phyloP scores from a whole-genome alignment of 75 land plant species.

The Picea glauca region DNA sequence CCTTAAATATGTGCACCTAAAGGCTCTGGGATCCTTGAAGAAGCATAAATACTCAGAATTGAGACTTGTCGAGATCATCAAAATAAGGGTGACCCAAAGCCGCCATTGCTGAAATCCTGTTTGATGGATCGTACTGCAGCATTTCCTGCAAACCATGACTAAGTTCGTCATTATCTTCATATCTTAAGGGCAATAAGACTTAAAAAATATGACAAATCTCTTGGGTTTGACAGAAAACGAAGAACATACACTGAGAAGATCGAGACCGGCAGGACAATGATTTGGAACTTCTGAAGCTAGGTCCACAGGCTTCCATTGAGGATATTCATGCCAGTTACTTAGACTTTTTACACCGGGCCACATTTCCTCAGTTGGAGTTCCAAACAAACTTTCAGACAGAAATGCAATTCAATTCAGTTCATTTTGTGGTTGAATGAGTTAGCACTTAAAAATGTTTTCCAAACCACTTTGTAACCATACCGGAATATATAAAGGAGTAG shows the following conservation, averaged over 20 bases:
- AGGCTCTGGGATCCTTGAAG: neutral
- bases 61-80: slow-evolving; percentile 66
- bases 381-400: slow-evolving; percentile 53
- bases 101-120: slow-evolving; percentile 67
- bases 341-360: slow-evolving; percentile 93
- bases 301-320: slow-evolving; percentile 78
- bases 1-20: neutral
- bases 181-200: neutral
- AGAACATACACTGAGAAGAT: slow-evolving; percentile 51
- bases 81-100: slow-evolving; percentile 81
- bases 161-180: neutral
- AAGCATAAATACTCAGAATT: slow-evolving; percentile 33
- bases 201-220: neutral
- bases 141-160: slow-evolving; percentile 39
- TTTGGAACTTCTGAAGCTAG: slow-evolving; percentile 69
- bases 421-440: neutral
- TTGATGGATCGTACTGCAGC: slow-evolving; percentile 66
- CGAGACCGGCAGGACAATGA: slow-evolving; percentile 54
- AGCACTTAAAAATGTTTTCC: neutral
- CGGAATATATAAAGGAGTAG: slow-evolving; percentile 73
- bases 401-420: neutral
- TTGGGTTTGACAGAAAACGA: neutral
- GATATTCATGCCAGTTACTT: slow-evolving; percentile 95
- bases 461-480: slow-evolving; percentile 15
- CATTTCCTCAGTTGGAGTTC: slow-evolving; percentile 83